Base-by-base conservation (phyloP, 805 yeast species). In the Spathaspora arborariae region DNA sequence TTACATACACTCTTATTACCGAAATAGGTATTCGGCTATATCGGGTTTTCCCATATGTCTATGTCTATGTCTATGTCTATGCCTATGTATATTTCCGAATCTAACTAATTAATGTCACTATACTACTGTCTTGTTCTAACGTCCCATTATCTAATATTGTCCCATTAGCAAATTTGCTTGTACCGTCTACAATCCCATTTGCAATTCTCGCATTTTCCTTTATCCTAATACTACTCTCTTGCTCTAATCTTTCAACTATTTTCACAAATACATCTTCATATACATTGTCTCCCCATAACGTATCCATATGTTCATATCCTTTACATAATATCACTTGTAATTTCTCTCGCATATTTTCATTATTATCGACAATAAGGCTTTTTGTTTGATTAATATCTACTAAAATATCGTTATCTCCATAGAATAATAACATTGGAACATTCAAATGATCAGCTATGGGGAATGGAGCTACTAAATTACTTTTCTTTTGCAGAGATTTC, bases 291-390 rank as follows among this genome's bases (percentile, higher is more conserved):
- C 57, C 64, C 69, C 69, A 64, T 20, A 64, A 48, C 3, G 64
- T 60, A 46, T 64, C 69, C 63, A 64, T 61, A 43, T 64, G 69
- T 43, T 64, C 69, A 45, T 63, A 63, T 2, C 56, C 56, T 5
- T 48, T 52, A 43, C 67, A 62, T 34, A 45, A 44, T 1, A 59
- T 46, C 11, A 56, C 47, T n/a, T 50, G 52, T 20, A 60, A 41
- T 39, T 57, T 60, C 15, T 48, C 33, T 38, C 47, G 47, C 68
- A 63, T 61, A 33, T 46, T 46, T 7, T 45, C 53, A 41, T 64
- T 63, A 24, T 56, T 59, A 34, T 55, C 59, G 26, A 60, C 48
- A 19, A 64, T 57, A 20, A 63, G 45, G 6, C 49, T 46, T 43
- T 45, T 50, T 2, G 64, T 62, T n/a, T 44, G 51, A 15, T 60